phyloP scores from a whole-genome alignment of 352 stramenopile species.

The Phytophthora citricola region DNA sequence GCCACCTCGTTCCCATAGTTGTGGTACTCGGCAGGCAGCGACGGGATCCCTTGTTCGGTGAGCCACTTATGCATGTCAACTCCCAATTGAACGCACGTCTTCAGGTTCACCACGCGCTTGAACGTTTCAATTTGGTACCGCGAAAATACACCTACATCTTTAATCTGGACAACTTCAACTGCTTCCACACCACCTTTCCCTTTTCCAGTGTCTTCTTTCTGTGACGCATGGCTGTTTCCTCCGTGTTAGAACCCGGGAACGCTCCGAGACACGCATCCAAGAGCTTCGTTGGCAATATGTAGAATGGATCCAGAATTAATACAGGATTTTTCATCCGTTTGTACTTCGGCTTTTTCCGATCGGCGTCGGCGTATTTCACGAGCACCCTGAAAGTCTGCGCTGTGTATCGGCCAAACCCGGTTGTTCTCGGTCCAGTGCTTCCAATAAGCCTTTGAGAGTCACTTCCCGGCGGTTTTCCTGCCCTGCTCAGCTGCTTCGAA shows the following conservation, averaged over 20 bases:
- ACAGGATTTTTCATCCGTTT: constrained; percentile 28
- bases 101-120: background rate
- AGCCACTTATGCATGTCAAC: constrained; percentile 10
- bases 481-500: constrained; percentile 2
- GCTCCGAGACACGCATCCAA: constrained; percentile 11
- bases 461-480: background rate
- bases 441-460: constrained; percentile 6
- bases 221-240: background rate
- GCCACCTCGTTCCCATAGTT: too few relatives aligned
- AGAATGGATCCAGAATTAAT: constrained; percentile 27
- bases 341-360: background rate
- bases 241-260: background rate
- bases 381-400: background rate
- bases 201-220: too few relatives aligned
- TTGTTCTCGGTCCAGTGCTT: constrained; percentile 1
- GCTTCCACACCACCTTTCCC: too few relatives aligned
- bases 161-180: background rate
- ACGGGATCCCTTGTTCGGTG: background rate
- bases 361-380: background rate
- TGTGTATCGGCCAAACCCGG: background rate
- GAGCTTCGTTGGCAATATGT: constrained; percentile 12
- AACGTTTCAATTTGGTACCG: constrained; percentile 17
- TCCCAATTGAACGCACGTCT: background rate
- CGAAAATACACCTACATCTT: constrained; percentile 8
- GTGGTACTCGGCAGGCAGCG: constrained; percentile 1